Percentiles rank a stretch among this genome's conserved stretches.
Conservation (phyloP, 371 early-diverging fungal species). For the Rhizopus delemar region DNA sequence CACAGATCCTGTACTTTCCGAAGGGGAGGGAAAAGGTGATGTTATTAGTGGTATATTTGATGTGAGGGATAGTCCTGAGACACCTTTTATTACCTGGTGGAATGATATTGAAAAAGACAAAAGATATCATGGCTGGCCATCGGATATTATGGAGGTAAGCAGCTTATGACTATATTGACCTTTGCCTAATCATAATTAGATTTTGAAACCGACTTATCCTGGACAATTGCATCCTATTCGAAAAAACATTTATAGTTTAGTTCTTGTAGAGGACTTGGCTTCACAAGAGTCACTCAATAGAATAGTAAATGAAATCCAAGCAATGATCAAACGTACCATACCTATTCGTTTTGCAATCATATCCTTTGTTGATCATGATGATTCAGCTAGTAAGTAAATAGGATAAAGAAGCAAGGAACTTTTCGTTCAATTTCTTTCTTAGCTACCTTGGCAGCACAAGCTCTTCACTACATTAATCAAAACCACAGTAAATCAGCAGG, state of each 20-base stretch:
- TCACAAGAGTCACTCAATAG: constrained; percentile 44
- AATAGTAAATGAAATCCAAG: constrained; percentile 55
- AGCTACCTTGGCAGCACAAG: constrained; percentile 50
- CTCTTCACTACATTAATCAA: constrained; percentile 41
- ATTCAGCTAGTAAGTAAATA: constrained; percentile 24
- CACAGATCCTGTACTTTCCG: constrained; percentile 41
- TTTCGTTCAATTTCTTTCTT: neutral
- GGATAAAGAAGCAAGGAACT: neutral
- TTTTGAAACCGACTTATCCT: constrained; percentile 58
- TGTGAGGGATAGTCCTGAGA: constrained; percentile 66
- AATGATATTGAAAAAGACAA: constrained; percentile 88
- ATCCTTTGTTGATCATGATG: constrained; percentile 56
- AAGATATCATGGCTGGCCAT: constrained; percentile 73
- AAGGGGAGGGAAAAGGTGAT: constrained; percentile 28
- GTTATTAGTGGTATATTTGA: constrained; percentile 67
- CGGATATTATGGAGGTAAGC: constrained; percentile 52
- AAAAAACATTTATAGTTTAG: constrained; percentile 68
- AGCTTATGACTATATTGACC: neutral
- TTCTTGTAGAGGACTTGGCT: constrained; percentile 73
- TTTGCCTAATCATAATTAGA: constrained; percentile 18
- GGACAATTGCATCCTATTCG: constrained; percentile 76
- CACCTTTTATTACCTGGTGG: constrained; percentile 72
- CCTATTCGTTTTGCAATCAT: constrained; percentile 86
- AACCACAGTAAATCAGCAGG: constrained; percentile 28
- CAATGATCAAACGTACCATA: constrained; percentile 63